Percentiles rank a stretch among this genome's conserved stretches.
These are phyloP conservation scores for Hypoxylon sp. DNA, from an alignment of 2,329 filamentous ascomycete species.

Conservation along the genomic window DNA sequence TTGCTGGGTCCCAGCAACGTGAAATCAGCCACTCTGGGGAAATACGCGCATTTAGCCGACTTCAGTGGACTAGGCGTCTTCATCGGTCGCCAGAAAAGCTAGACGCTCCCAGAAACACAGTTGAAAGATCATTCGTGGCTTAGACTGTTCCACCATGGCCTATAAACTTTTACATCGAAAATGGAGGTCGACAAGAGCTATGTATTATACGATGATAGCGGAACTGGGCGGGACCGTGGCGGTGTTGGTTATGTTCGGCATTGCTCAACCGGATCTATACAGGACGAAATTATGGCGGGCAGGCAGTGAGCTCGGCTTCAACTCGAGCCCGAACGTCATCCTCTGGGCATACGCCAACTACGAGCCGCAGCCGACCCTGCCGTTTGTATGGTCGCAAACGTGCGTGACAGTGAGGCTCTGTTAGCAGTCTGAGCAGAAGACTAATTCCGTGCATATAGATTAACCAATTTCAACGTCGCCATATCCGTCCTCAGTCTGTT, in stretches of 20 bases:
- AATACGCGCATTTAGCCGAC: conserved; percentile 35
- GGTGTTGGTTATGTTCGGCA: conserved; percentile 76
- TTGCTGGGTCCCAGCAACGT: conserved; percentile 41
- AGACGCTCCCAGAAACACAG: conserved; percentile 24
- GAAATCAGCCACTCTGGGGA: conserved; percentile 25
- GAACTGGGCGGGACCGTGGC: conserved; percentile 76
- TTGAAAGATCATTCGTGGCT: conserved; percentile 34
- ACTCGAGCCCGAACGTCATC: conserved; percentile 77
- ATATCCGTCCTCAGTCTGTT: conserved; percentile 83
- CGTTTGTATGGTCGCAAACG: conserved; percentile 80
- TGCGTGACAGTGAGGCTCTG: conserved; percentile 59
- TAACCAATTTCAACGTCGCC: conserved; percentile 81
- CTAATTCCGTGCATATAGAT: conserved; percentile 60
- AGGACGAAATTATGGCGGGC: conserved; percentile 79
- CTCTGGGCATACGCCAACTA: conserved; percentile 82
- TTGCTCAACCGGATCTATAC: conserved; percentile 79
- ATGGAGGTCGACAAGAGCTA: conserved; percentile 69
- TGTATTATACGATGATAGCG: conserved; percentile 72
- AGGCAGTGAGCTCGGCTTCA: conserved; percentile 77
- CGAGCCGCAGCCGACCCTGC: conserved; percentile 68
- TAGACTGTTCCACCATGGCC: conserved; percentile 51
- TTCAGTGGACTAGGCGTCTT: conserved; percentile 12
- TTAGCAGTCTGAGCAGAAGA: not conserved
- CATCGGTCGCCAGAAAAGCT: conserved; percentile 17
- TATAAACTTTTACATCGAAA: conserved; percentile 70